These are phyloP conservation scores for Podila clonocystis DNA, from an alignment of 192 early-diverging fungal species.

Conservation along the genomic window DNA sequence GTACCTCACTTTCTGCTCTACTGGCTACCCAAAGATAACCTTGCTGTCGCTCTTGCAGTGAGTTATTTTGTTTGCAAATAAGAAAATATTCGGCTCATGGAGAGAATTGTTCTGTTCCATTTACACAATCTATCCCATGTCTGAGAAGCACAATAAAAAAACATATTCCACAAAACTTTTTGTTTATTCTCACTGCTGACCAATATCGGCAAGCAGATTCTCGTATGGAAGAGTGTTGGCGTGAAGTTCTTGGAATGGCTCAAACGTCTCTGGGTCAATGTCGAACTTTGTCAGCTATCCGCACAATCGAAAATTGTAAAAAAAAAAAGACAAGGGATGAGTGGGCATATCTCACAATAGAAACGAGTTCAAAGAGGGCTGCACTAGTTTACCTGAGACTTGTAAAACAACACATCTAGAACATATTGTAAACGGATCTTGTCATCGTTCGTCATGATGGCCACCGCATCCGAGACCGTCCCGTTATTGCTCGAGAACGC, in stretches of 20 bases:
- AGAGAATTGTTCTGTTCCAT: too few species aligned
- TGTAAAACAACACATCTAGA: slow-evolving; percentile 62
- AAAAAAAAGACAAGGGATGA: not conserved
- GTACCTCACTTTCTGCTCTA: not conserved
- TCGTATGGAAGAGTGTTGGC: slow-evolving; percentile 30
- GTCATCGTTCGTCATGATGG: slow-evolving; percentile 62
- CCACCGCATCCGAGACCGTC: slow-evolving; percentile 5
- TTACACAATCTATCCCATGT: not conserved
- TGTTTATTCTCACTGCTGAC: slow-evolving; percentile 11
- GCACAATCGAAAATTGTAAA: too few species aligned
- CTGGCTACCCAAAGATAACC: not conserved
- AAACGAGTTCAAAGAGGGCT: not conserved
- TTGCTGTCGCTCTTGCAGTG: not conserved
- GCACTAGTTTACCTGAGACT: slow-evolving; percentile 56
- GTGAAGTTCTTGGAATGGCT: slow-evolving; percentile 23
- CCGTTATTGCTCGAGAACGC: slow-evolving; percentile 8
- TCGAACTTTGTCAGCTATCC: slow-evolving; percentile 22
- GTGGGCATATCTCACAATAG: too few species aligned
- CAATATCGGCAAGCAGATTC: slow-evolving; percentile 4
- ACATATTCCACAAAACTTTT: not conserved
- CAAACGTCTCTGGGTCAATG: slow-evolving; percentile 25
- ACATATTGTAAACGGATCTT: slow-evolving; percentile 65
- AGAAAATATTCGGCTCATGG: not conserved
- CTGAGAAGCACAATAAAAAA: slow-evolving; percentile 4
- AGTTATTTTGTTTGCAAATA: slow-evolving; percentile 6